Conservation (phyloP, 1,284 basidiomycete genomes). For the Anthracocystis panici-leucophaei region DNA sequence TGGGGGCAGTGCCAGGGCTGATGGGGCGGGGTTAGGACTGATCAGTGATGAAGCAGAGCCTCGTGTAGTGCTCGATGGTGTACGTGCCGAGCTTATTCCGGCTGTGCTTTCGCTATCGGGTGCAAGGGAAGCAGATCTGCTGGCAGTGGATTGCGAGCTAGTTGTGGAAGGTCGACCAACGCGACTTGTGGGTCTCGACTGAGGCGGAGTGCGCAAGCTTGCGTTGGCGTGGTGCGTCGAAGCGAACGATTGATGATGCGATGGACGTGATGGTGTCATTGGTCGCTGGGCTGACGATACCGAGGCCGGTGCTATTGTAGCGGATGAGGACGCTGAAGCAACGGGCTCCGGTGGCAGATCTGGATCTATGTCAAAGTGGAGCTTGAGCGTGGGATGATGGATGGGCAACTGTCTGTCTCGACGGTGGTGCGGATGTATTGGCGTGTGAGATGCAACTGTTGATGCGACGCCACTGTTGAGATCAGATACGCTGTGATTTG, state of each 20-base stretch:
- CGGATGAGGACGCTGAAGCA: not conserved
- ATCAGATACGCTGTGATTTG: conserved; percentile 15
- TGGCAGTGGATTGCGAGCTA: conserved; percentile 14
- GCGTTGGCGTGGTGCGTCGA: conserved; percentile 27
- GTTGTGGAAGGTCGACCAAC: conserved; percentile 22
- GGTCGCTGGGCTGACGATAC: conserved; percentile 21
- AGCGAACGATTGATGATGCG: conserved; percentile 28
- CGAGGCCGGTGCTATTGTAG: not conserved
- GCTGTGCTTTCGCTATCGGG: conserved; percentile 14
- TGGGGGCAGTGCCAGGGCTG: conserved; percentile 2
- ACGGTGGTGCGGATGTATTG: conserved; percentile 11
- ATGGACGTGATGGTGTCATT: conserved; percentile 26
- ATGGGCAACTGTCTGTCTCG: conserved; percentile 49
- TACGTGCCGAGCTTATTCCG: not conserved
- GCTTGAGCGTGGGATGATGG: conserved; percentile 61
- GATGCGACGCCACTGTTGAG: not conserved
- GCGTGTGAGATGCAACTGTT: conserved; percentile 11
- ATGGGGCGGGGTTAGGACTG: conserved; percentile 23
- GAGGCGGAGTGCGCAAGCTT: conserved; percentile 35
- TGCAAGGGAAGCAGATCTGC: conserved; percentile 19
- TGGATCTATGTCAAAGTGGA: conserved; percentile 57
- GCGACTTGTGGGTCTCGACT: conserved; percentile 39
- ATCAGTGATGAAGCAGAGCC: conserved; percentile 12
- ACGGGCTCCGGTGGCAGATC: conserved; percentile 37
- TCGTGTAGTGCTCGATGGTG: conserved; percentile 7